Conservation (phyloP, 805 yeast species). For the Barnettozyma californica region DNA sequence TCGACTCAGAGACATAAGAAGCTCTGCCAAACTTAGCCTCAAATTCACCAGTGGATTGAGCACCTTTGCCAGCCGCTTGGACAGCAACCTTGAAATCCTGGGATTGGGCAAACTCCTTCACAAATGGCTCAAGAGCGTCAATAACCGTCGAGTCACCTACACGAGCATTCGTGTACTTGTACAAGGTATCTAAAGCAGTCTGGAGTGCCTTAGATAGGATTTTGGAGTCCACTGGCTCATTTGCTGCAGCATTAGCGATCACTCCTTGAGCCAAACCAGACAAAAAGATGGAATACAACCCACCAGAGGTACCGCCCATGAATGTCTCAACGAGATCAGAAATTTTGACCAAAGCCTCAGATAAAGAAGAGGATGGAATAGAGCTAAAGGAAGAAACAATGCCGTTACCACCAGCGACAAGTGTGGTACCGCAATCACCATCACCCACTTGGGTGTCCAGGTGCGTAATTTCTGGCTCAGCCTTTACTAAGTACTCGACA, state of each 20-base stretch:
- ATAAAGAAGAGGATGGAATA: conserved; percentile 35
- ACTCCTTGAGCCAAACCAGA: conserved; percentile 66
- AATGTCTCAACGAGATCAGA: conserved; percentile 80
- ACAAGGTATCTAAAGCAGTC: conserved; percentile 65
- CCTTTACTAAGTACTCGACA: conserved; percentile 47
- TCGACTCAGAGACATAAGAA: conserved; percentile 76
- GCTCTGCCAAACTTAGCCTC: conserved; percentile 93
- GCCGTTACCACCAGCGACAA: conserved; percentile 76
- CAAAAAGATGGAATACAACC: conserved; percentile 79
- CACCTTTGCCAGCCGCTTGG: conserved; percentile 67
- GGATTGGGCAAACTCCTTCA: conserved; percentile 49
- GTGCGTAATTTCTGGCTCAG: conserved; percentile 81
- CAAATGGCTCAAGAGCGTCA: conserved; percentile 87
- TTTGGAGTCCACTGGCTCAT: conserved; percentile 25
- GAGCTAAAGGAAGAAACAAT: conserved; percentile 48
- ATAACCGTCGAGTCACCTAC: conserved; percentile 84
- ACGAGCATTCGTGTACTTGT: conserved; percentile 84
- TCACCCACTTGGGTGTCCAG: conserved; percentile 91
- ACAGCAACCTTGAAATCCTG: conserved; percentile 56
- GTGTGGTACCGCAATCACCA: conserved; percentile 95
- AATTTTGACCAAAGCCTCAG: conserved; percentile 59
- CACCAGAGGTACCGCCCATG: conserved; percentile 99
- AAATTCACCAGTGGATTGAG: conserved; percentile 65
- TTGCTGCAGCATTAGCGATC: conserved; percentile 25
- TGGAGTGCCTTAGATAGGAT: conserved; percentile 44